Evolutionary conservation across 441 rosid genomes (phyloP), one percentile per base, ranked within the genome.

Genomic region (Omphalea diandra): DNA sequence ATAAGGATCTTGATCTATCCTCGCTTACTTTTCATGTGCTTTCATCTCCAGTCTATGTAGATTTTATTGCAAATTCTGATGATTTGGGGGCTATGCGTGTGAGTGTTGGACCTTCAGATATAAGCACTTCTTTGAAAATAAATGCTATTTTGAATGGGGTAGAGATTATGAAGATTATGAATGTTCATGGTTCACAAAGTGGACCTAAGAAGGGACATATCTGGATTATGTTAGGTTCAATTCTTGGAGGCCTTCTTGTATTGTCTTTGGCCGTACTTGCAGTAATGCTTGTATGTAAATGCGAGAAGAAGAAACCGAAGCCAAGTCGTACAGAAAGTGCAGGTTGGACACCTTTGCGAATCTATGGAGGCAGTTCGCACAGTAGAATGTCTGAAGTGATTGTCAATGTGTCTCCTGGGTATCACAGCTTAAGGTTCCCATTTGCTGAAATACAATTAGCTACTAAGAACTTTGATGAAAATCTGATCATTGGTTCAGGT

Each of bases 121-220:
- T 94, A 20, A 91, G 98, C 71, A 81, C 50, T 73, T 74, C 87
- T 36, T 27, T 67, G 55, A 89, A 70, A 57, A 43, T 71, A 27
- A 88, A 86, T 80, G 92, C 97, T 59, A 75, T 94, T 47, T 73
- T 94, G 76, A 94, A 91, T 66, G 98, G 98, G 40, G 88, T 85
- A 0, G 98, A 94, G 88, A 87, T 94, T 33, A 88, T 94, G 97
- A 88, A 80, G 76, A 72, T 94, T 80, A 72, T 87, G 47, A 74
- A 67, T 63, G 68, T 70, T 76, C 77, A 67, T 41, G 73, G 52
- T 64, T 69, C 71, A 10, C 66, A 53, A 32, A 41, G 60, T 5
- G 82, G 57, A n/a, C 58, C 72, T 38, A 79, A 84, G 69, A 86
- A 82, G 81, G 83, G 69, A 65, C 79, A 38, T 11, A 49, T 69